These are phyloP conservation scores for Truncatella angustata DNA, from an alignment of 2,329 filamentous ascomycete species.

Conservation along the genomic window DNA sequence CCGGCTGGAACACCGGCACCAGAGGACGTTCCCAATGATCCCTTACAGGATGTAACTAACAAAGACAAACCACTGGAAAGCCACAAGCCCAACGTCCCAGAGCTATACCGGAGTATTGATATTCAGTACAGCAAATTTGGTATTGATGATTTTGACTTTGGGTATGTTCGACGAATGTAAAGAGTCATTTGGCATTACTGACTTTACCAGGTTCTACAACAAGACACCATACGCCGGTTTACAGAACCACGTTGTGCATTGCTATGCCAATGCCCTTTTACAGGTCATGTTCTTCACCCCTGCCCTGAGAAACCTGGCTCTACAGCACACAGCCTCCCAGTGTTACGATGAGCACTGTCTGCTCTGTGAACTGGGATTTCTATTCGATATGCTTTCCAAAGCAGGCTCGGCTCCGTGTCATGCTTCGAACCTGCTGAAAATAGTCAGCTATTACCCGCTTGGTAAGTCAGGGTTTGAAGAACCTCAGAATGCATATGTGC, in stretches of 20 bases:
- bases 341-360: slow-evolving; percentile 83
- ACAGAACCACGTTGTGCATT: slow-evolving; percentile 95
- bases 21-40: slow-evolving; percentile 51
- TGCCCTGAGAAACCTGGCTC: slow-evolving; percentile 78
- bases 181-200: slow-evolving; percentile 7
- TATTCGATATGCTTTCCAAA: slow-evolving; percentile 98
- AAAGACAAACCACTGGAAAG: slow-evolving; percentile 65
- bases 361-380: slow-evolving; percentile 88
- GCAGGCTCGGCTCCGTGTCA: slow-evolving; percentile 92
- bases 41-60: slow-evolving; percentile 64
- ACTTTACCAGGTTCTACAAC: slow-evolving; percentile 75
- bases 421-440: slow-evolving; percentile 90
- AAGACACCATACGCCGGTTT: slow-evolving; percentile 87
- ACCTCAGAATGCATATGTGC: slow-evolving; percentile 18
- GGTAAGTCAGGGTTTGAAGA: slow-evolving; percentile 34
- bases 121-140: slow-evolving; percentile 99
- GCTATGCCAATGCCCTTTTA: slow-evolving; percentile 88
- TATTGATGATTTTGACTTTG: slow-evolving; percentile 98
- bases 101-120: slow-evolving; percentile 90
- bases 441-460: slow-evolving; percentile 80
- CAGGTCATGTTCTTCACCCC: slow-evolving; percentile 92
- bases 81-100: slow-evolving; percentile 76
- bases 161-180: slow-evolving; percentile 46
- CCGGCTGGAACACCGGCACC: slow-evolving; percentile 37
- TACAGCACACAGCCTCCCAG: slow-evolving; percentile 83